These are phyloP conservation scores for Castanea mollissima DNA, from an alignment of 306 rosid genomes.

Conservation along the genomic window DNA sequence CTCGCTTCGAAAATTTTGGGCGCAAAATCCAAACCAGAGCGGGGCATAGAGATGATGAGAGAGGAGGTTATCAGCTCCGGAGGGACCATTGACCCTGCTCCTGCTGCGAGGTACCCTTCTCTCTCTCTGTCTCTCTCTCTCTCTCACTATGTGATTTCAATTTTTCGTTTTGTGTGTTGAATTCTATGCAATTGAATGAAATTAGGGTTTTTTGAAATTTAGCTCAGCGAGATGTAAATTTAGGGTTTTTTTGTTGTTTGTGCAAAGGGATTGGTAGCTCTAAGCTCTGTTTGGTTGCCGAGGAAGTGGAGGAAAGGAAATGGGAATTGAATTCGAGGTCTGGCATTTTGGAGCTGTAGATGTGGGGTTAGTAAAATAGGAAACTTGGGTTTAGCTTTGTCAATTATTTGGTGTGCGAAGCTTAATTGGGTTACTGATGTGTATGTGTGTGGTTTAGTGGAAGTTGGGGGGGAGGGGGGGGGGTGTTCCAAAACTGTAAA, in stretches of 20 bases:
- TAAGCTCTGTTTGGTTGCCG: neutral
- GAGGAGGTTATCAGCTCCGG: constrained; percentile 98
- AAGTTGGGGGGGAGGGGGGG: neutral
- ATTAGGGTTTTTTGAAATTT: constrained; percentile 38
- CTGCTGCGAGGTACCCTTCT: constrained; percentile 72
- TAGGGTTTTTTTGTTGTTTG: constrained; percentile 16
- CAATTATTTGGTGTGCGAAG: neutral
- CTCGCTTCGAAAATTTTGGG: neutral
- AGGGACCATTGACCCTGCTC: constrained; percentile 79
- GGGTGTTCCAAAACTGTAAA: neutral
- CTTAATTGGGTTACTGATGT: neutral
- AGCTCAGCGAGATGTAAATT: neutral
- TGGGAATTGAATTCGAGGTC: neutral
- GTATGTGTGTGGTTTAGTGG: neutral
- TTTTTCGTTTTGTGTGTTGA: constrained; percentile 23
- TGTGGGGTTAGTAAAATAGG: neutral
- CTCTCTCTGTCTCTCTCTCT: constrained; percentile 1
- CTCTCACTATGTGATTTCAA: constrained; percentile 2
- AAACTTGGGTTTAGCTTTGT: neutral
- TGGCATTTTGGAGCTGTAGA: neutral
- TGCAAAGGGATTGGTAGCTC: constrained; percentile 7
- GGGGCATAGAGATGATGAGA: constrained; percentile 47
- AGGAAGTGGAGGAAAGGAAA: neutral
- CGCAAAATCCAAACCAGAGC: no score
- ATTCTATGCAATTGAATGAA: constrained; percentile 4